Evolutionary conservation across 163 green algal species (phyloP).

Genomic region (Coccomyxa subellipsoidea): DNA sequence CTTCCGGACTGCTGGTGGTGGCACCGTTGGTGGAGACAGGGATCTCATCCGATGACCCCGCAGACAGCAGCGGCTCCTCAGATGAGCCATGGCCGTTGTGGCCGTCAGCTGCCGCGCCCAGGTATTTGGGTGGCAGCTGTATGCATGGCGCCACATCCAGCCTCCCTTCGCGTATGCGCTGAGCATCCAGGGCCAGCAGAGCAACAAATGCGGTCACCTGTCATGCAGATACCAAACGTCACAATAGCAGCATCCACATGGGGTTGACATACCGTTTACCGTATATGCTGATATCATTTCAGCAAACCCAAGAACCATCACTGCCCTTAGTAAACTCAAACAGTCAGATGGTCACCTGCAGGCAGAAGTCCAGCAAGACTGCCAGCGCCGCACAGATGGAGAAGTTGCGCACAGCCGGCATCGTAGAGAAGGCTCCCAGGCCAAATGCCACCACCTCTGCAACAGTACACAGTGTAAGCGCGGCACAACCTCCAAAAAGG

Average conservation of each 20-base stretch:
- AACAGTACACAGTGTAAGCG: constrained; percentile 21
- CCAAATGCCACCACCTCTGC: constrained; percentile 54
- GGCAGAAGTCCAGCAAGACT: constrained; percentile 75
- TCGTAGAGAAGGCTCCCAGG: constrained; percentile 66
- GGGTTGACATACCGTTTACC: background rate
- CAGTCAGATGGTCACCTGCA: constrained; percentile 53
- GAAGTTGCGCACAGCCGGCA: constrained; percentile 86
- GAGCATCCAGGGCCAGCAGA: constrained; percentile 72
- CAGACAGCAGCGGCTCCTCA: background rate
- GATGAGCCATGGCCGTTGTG: background rate
- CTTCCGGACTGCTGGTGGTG: background rate
- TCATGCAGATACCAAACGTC: too few species aligned
- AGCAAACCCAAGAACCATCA: too few species aligned
- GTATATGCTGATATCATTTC: too few species aligned
- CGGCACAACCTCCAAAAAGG: background rate
- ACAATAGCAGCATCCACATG: background rate
- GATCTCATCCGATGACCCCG: background rate
- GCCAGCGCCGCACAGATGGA: constrained; percentile 69
- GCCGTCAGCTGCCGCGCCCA: background rate
- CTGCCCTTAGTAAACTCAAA: too few species aligned
- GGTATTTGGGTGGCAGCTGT: background rate
- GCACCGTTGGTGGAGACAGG: background rate
- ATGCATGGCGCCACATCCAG: constrained; percentile 74
- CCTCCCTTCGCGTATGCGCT: constrained; percentile 48
- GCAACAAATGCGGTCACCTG: constrained; percentile 87